Evolutionary conservation across 176 grass and related monocot genomes (phyloP).

Genomic region (Aegilops longissima): DNA sequence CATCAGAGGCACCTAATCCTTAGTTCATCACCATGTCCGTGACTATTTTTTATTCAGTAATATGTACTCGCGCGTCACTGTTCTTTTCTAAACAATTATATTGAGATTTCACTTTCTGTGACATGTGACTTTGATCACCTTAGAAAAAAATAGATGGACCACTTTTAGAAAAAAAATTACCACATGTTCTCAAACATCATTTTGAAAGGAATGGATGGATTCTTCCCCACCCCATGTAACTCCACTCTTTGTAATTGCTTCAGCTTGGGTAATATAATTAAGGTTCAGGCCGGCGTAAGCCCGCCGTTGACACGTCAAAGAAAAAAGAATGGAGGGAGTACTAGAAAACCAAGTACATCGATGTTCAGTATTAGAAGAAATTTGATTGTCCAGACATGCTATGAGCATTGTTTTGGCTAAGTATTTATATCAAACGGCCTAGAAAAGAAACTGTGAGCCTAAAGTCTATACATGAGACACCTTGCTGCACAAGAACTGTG

Average conservation of each 20-base stretch:
- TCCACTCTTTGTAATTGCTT: too few relatives aligned
- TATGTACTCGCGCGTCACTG: too few relatives aligned
- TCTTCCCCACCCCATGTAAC: too few relatives aligned
- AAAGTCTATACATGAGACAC: not conserved
- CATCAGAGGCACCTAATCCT: too few relatives aligned
- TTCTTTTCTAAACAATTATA: not conserved
- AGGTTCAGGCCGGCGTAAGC: too few relatives aligned
- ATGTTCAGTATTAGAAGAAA: not conserved
- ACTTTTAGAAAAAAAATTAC: not conserved
- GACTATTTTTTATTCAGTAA: too few relatives aligned
- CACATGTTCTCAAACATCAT: not conserved
- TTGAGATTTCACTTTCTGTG: not conserved
- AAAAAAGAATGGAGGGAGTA: not conserved
- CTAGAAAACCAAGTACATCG: not conserved
- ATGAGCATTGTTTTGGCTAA: not conserved
- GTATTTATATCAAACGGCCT: not conserved
- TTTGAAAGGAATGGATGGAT: not conserved
- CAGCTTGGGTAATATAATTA: too few relatives aligned
- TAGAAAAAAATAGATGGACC: not conserved
- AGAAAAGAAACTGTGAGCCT: not conserved
- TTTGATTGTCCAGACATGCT: not conserved
- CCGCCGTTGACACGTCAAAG: too few relatives aligned
- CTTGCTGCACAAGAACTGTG: not conserved
- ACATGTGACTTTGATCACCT: not conserved
- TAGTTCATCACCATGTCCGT: too few relatives aligned